Conservation (phyloP, 441 rosid genomes). For the Populus trichocarpa region DNA sequence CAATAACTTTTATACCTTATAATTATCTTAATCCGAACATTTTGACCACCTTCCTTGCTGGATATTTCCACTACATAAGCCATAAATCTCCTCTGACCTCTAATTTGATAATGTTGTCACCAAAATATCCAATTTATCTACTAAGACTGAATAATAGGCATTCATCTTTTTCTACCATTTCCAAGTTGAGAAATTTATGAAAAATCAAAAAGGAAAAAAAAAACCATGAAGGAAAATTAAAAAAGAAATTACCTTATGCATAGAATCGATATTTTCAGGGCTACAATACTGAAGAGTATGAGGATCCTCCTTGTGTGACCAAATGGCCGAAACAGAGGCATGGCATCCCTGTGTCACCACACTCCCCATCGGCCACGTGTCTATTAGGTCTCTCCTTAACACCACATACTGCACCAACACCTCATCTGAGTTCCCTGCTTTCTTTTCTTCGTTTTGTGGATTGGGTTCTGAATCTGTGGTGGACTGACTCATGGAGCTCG, state of each 20-base stretch:
- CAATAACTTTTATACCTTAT: neutral
- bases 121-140: neutral
- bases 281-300: slow-evolving; percentile 63
- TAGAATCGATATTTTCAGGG: slow-evolving; percentile 56
- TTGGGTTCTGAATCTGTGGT: slow-evolving; percentile 15
- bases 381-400: slow-evolving; percentile 80
- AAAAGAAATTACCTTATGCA: slow-evolving; percentile 61
- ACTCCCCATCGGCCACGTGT: slow-evolving; percentile 89
- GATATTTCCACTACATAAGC: neutral
- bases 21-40: neutral
- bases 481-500: slow-evolving; percentile 39
- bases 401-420: slow-evolving; percentile 84
- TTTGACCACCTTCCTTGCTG: neutral
- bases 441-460: slow-evolving; percentile 20
- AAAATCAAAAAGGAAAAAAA: neutral
- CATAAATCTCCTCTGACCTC: neutral
- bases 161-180: neutral
- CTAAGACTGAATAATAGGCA: neutral
- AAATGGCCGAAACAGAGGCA: slow-evolving; percentile 77
- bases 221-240: neutral
- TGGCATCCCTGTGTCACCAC: slow-evolving; percentile 93
- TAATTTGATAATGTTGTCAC: neutral
- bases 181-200: neutral
- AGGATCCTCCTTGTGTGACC: slow-evolving; percentile 71
- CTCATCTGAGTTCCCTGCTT: slow-evolving; percentile 34